Evolutionary conservation across 129 eudicot species (phyloP).

Genomic region (Flaveria bidentis): DNA sequence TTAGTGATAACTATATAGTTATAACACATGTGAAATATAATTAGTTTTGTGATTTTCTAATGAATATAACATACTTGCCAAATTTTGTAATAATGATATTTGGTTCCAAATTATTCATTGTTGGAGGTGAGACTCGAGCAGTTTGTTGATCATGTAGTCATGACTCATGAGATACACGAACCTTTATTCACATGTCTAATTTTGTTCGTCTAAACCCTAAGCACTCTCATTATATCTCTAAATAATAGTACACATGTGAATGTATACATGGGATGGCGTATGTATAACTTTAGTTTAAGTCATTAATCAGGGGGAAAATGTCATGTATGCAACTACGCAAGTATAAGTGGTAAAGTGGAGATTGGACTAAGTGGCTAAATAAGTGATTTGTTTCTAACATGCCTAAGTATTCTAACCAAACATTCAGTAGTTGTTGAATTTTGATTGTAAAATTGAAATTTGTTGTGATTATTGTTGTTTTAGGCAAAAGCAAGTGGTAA

Average conservation of each 20-base stretch:
- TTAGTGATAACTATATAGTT: too few relatives aligned
- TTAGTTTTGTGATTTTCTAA: too few relatives aligned
- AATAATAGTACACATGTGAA: background rate
- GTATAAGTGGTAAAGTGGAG: background rate
- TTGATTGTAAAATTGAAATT: background rate
- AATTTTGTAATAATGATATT: too few relatives aligned
- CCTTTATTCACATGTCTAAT: background rate
- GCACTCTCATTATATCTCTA: background rate
- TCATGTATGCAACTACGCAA: background rate
- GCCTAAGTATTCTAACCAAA: too few relatives aligned
- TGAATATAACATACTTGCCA: too few relatives aligned
- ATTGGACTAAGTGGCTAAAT: background rate
- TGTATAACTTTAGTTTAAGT: background rate
- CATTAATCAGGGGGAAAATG: background rate
- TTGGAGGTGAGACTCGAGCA: too few relatives aligned
- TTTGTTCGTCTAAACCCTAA: background rate
- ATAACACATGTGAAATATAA: too few relatives aligned
- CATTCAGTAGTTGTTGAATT: background rate
- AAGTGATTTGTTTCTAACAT: background rate
- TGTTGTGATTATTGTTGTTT: constrained; percentile 10
- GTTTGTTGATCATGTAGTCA: too few relatives aligned
- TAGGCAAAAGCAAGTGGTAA: constrained; percentile 77
- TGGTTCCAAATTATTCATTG: too few relatives aligned
- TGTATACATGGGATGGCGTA: background rate
- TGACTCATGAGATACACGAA: too few relatives aligned